Evolutionary conservation across 164 flowering plant genomes (phyloP).

Genomic region (Stephania cephalantha): DNA sequence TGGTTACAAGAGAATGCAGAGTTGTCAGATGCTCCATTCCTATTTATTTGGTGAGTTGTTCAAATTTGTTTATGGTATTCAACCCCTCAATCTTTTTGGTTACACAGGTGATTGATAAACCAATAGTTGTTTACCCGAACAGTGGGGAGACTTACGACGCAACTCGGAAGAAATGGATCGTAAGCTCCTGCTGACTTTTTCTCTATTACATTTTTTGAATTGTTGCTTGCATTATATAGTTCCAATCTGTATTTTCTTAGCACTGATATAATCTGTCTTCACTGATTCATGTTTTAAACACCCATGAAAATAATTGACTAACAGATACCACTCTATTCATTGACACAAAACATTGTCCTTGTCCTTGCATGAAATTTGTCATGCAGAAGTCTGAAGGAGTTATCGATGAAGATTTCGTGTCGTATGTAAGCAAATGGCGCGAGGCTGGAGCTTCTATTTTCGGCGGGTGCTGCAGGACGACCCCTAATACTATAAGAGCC

Average conservation of each 20-base stretch:
- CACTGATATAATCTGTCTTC: too few species aligned
- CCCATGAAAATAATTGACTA: too few species aligned
- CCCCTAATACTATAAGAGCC: slow-evolving; percentile 68
- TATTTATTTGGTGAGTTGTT: background rate
- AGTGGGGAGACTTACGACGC: slow-evolving; percentile 88
- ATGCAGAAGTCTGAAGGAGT: slow-evolving; percentile 63
- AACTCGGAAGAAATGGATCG: slow-evolving; percentile 71
- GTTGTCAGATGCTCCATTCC: too few species aligned
- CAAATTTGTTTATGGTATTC: background rate
- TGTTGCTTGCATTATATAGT: background rate
- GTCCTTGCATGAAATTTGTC: background rate
- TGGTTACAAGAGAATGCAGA: background rate
- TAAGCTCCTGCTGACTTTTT: slow-evolving; percentile 26
- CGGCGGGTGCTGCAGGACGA: slow-evolving; percentile 95
- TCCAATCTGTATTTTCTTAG: too few species aligned
- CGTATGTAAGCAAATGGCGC: slow-evolving; percentile 63
- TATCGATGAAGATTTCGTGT: slow-evolving; percentile 61
- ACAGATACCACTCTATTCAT: too few species aligned
- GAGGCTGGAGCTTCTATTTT: slow-evolving; percentile 77
- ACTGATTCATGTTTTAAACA: too few species aligned
- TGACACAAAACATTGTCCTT: background rate
- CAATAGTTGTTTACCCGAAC: slow-evolving; percentile 80
- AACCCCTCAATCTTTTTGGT: background rate
- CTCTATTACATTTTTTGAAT: background rate
- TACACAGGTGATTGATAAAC: slow-evolving; percentile 66